A percentile compares a stretch with the other conserved stretches of the same genome.
phyloP scores from a whole-genome alignment of 768 basidiomycete species.

The Mycena rebaudengoi region DNA sequence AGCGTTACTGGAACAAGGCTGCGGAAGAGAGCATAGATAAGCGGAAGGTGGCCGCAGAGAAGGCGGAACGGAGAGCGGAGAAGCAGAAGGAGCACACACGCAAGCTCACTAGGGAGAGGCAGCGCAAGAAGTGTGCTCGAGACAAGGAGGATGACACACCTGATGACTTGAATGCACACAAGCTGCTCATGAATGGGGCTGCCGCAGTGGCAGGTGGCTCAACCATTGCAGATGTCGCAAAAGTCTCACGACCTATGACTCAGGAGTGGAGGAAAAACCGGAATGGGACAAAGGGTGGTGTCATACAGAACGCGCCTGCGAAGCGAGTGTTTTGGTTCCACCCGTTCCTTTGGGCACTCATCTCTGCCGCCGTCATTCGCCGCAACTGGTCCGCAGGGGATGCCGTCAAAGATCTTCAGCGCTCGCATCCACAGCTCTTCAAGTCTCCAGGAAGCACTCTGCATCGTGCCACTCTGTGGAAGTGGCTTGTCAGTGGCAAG shows the following conservation, averaged over 20 bases:
- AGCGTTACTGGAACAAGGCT: no score
- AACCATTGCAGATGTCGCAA: background rate
- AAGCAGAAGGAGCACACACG: background rate
- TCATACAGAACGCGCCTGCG: background rate
- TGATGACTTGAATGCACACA: background rate
- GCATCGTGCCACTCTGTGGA: background rate
- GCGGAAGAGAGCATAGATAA: no score
- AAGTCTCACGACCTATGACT: background rate
- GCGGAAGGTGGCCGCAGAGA: no score
- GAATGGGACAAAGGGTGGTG: background rate
- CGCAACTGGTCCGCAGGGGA: background rate
- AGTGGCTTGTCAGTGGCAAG: background rate
- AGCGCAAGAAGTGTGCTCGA: background rate
- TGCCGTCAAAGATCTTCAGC: background rate
- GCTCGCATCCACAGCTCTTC: background rate
- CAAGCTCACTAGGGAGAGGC: background rate
- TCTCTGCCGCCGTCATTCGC: background rate
- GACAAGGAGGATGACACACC: background rate
- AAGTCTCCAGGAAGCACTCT: no score
- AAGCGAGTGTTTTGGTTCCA: slow-evolving; percentile 1
- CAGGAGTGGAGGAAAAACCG: background rate
- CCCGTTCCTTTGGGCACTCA: background rate
- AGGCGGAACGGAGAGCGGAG: background rate
- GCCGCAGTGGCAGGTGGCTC: background rate
- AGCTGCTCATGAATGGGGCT: background rate